Percentiles rank a stretch among this genome's conserved stretches.
Evolutionary conservation across 768 basidiomycete species (phyloP).

Genomic region (Serpula lacrymans): DNA sequence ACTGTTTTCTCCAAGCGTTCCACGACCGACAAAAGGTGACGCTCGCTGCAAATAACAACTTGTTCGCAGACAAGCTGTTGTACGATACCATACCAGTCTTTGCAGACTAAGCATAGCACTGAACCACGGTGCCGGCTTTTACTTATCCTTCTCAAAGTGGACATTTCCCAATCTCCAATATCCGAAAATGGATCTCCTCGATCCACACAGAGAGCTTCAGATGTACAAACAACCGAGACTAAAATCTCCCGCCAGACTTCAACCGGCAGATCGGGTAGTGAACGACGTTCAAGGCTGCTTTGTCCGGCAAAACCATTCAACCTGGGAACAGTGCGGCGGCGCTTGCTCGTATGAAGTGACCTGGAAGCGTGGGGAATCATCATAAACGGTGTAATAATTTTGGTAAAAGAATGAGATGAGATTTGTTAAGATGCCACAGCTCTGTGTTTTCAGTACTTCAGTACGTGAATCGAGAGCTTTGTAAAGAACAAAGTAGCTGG

Average conservation of each 20-base stretch:
- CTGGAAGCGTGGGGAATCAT: too few species aligned
- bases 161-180: constrained; percentile 25
- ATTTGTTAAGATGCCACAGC: too few species aligned
- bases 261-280: constrained; percentile 25
- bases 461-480: too few species aligned
- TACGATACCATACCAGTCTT: constrained; percentile 34
- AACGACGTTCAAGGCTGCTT: too few species aligned
- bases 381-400: too few species aligned
- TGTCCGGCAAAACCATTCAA: too few species aligned
- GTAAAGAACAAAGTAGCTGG: too few species aligned
- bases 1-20: constrained; percentile 29
- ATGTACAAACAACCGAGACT: constrained; percentile 28
- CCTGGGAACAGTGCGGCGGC: too few species aligned
- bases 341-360: too few species aligned
- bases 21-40: constrained; percentile 32
- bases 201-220: constrained; percentile 30
- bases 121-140: constrained; percentile 22
- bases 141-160: constrained; percentile 28
- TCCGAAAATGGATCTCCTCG: constrained; percentile 40
- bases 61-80: constrained; percentile 39
- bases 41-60: constrained; percentile 32
- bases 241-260: constrained; percentile 43
- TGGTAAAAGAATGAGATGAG: too few species aligned
- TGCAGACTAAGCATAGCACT: constrained; percentile 34
- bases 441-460: too few species aligned